Evolutionary conservation across 163 green algal genomes (phyloP).

Genomic region (Trebouxiophyceae sp.): DNA sequence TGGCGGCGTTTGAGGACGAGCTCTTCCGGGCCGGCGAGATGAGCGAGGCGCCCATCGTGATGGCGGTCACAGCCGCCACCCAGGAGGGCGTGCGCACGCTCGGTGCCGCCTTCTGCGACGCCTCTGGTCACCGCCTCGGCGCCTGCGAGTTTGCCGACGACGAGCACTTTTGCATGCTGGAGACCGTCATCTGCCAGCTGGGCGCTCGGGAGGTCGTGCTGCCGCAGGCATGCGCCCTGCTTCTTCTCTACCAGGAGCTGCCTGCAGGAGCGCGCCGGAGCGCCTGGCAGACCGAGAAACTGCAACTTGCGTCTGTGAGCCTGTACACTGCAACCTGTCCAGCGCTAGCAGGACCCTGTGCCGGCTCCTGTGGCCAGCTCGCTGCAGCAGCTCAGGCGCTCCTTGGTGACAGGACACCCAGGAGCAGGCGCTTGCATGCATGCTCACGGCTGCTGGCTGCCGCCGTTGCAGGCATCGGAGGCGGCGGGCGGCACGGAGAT

Average conservation of each 20-base stretch:
- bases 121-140: constrained; percentile 39
- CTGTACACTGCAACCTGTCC: too few relatives aligned
- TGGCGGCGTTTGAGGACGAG: constrained; percentile 77
- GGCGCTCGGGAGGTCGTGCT: constrained; percentile 73
- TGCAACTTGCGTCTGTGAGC: not conserved
- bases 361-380: too few relatives aligned
- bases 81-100: constrained; percentile 35
- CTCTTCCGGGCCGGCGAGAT: constrained; percentile 57
- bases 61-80: constrained; percentile 42
- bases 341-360: too few relatives aligned
- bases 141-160: constrained; percentile 81
- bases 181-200: constrained; percentile 72
- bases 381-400: too few relatives aligned
- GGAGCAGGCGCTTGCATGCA: too few relatives aligned
- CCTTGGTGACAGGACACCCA: too few relatives aligned
- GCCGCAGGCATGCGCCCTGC: constrained; percentile 29
- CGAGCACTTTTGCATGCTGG: constrained; percentile 69
- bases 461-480: too few relatives aligned
- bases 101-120: constrained; percentile 67
- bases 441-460: too few relatives aligned
- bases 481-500: constrained; percentile 18
- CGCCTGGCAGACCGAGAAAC: not conserved
- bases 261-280: too few relatives aligned
- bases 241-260: not conserved
- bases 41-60: constrained; percentile 55